Percentiles rank a stretch among this genome's conserved stretches.
Evolutionary conservation across 169 alveolate genomes (phyloP).

Genomic region (Plasmodium inui): DNA sequence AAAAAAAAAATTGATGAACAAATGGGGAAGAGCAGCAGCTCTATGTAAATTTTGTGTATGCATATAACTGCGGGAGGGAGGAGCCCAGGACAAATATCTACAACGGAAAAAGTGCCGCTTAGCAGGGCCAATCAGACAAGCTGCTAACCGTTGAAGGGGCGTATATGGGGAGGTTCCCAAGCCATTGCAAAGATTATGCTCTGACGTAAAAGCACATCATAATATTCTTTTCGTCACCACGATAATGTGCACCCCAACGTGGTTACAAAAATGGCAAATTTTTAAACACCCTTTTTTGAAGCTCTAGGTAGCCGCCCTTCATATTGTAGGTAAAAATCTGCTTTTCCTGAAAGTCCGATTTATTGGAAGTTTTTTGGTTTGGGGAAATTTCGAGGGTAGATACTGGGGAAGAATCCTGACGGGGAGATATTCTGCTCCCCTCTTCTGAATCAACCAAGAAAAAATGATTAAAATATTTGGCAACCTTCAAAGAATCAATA

Average conservation of each 20-base stretch:
- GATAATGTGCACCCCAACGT: neutral
- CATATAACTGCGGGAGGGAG: neutral
- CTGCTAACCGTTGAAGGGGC: neutral
- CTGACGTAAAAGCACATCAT: neutral
- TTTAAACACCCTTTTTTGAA: constrained; percentile 57
- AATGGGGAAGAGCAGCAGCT: neutral
- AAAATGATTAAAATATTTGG: constrained; percentile 52
- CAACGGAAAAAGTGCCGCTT: neutral
- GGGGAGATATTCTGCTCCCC: neutral
- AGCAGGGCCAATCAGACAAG: neutral
- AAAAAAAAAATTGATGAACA: neutral
- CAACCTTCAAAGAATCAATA: constrained; percentile 61
- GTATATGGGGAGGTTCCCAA: neutral
- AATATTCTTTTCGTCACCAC: neutral
- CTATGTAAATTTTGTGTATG: neutral
- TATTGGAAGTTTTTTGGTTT: neutral
- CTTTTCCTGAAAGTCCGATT: neutral
- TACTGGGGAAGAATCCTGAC: neutral
- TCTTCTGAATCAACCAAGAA: neutral
- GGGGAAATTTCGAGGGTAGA: neutral
- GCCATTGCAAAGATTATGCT: neutral
- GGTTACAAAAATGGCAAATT: constrained; percentile 60
- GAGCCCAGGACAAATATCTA: neutral
- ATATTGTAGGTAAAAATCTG: constrained; percentile 43
- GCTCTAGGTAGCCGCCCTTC: constrained; percentile 64